A percentile compares a stretch with the other conserved stretches of the same genome.
phyloP scores from a whole-genome alignment of 148 eudicot genomes.

The Vaccinium myrtillus region DNA sequence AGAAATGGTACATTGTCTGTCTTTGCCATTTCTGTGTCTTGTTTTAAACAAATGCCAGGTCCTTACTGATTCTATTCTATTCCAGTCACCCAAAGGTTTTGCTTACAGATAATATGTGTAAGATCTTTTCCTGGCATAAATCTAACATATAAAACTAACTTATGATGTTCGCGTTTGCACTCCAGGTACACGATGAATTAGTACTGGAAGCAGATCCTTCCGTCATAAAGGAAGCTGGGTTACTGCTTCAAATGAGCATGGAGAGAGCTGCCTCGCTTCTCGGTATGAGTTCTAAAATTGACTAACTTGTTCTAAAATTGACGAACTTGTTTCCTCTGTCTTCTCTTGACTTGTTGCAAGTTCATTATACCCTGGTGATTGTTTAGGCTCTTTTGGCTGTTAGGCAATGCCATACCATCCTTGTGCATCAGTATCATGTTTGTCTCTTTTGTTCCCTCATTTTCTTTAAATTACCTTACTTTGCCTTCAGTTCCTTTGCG shows the following conservation, averaged over 20 bases:
- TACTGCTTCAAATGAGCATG: constrained; percentile 73
- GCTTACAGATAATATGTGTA: not conserved
- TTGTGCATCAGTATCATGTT: not conserved
- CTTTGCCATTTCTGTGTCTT: not conserved
- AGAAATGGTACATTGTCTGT: not conserved
- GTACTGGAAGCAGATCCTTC: constrained; percentile 87
- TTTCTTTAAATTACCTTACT: not conserved
- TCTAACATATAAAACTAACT: not conserved
- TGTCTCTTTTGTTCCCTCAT: not conserved
- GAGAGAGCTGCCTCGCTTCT: constrained; percentile 77
- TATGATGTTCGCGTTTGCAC: not conserved
- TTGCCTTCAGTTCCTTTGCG: constrained; percentile 72
- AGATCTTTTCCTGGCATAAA: constrained; percentile 1
- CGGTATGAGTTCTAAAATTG: constrained; percentile 43
- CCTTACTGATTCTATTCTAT: not conserved
- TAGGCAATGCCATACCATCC: not conserved
- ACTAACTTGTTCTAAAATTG: not conserved
- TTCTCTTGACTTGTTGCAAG: not conserved
- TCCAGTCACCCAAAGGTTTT: not conserved
- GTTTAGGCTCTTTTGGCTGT: not conserved
- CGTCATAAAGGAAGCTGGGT: constrained; percentile 64
- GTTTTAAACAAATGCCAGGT: not conserved
- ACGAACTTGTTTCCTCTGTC: not conserved
- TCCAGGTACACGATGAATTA: constrained; percentile 91
- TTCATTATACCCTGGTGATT: not conserved